Evolutionary conservation across 2,329 filamentous ascomycete species (phyloP), one percentile per base, ranked within the genome.

Genomic region (Paramyrothecium roridum): DNA sequence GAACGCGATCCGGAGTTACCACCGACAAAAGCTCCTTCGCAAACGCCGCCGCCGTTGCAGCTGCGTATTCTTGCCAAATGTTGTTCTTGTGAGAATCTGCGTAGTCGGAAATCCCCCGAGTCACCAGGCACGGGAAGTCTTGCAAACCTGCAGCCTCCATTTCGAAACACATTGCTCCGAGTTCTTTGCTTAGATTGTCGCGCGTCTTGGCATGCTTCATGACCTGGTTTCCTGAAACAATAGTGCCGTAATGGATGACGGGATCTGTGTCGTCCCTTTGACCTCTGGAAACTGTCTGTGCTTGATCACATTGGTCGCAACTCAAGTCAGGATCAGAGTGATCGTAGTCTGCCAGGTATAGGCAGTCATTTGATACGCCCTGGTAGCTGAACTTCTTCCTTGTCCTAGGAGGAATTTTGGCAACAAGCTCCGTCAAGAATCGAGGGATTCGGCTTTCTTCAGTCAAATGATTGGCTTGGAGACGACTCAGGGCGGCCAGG

Each of bases 31-130:
- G 52, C 3, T 64, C 54, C 52, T 60, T 67, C 2, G 62, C 61
- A 49, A 65, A 68, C 21, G 57, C 65, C 3, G 66, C 66, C 19
- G 65, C 63, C 33, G 54, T 55, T 40, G 62, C 57, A 3, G 66
- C 63, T 3, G 66, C 59, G 57, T 63, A 69, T n/a, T 57, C 50
- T 40, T 68, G 65, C 66, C 63, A 70, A 2, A 43, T 47, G 6
- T 67, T 61, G 50, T 65, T 65, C 48, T 69, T 68, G 48, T 69
- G 65, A 6, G 63, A 61, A 52, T 72, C 69, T 0, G 67, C 57
- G 50, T 72, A 72, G 58, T 72, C 68, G 55, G 61, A 70, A 40
- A 72, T 67, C 1, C 69, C 69, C 8, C 66, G 61, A 50, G 71
- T 63, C 13, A 67, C 63, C 7, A 71, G 54, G 43, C 67, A 70